Evolutionary conservation across 306 rosid species (phyloP).

Genomic region (Trifolium repens): DNA sequence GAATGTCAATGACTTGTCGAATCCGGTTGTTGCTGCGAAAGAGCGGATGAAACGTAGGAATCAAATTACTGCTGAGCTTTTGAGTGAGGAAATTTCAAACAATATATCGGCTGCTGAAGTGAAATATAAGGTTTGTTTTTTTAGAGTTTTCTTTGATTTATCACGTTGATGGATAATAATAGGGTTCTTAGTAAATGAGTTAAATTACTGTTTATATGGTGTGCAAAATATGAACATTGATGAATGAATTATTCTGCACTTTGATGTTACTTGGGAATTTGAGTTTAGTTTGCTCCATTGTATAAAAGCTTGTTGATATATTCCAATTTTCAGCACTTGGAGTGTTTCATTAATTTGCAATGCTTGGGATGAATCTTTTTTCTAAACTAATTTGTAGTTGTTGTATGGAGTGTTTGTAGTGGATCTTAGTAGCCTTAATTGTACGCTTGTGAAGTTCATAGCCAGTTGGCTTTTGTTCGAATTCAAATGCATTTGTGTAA

Average conservation of each 20-base stretch:
- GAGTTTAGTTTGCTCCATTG: not conserved
- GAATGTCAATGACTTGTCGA: conserved; percentile 41
- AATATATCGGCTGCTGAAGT: conserved; percentile 65
- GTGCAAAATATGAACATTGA: not conserved
- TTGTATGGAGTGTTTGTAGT: conserved; percentile 16
- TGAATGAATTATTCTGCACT: conserved; percentile 2
- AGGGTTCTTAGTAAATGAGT: too few relatives aligned
- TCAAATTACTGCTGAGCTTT: conserved; percentile 60
- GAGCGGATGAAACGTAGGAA: conserved; percentile 65
- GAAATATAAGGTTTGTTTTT: conserved; percentile 59
- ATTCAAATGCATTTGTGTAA: conserved; percentile 13
- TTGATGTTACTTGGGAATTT: conserved; percentile 15
- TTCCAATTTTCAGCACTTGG: conserved; percentile 23
- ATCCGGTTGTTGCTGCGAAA: conserved; percentile 68
- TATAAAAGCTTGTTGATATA: conserved; percentile 1
- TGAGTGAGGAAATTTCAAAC: conserved; percentile 50
- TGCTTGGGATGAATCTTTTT: not conserved
- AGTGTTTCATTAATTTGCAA: conserved; percentile 10
- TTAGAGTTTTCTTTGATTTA: conserved; percentile 2
- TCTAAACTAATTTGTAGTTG: not conserved
- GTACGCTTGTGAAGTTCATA: conserved; percentile 13
- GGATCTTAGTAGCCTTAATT: not conserved
- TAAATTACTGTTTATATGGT: not conserved
- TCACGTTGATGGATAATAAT: not conserved
- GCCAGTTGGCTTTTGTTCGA: conserved; percentile 16